Percentiles rank a stretch among this genome's conserved stretches.
These are phyloP conservation scores for Acanthamoeba lenticulata DNA, from an alignment of 208 protist species.

Conservation along the genomic window DNA sequence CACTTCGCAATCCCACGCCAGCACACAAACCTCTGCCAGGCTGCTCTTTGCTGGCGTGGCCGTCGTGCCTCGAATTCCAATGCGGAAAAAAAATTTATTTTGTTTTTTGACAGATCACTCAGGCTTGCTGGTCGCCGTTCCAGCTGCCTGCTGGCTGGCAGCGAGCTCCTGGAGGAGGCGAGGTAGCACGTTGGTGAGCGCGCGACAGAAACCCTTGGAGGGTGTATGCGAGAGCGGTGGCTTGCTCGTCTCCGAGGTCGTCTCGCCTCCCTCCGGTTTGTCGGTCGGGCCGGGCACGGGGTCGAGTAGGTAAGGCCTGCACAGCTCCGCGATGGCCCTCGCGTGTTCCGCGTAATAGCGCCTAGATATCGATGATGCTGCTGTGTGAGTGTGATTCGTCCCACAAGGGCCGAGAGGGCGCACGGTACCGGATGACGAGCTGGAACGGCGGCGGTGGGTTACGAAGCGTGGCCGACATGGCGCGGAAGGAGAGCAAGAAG, in stretches of 20 bases:
- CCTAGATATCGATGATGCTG: neutral
- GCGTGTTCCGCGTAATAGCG: neutral
- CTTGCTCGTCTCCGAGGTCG: neutral
- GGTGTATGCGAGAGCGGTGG: conserved; percentile 10
- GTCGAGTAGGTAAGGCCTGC: neutral
- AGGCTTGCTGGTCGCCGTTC: too few relatives aligned
- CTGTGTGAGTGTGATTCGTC: neutral
- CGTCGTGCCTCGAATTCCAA: too few relatives aligned
- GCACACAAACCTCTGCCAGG: too few relatives aligned
- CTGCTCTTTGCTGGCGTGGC: neutral
- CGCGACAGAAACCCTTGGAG: conserved; percentile 12
- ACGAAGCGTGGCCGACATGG: conserved; percentile 2
- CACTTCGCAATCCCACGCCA: neutral
- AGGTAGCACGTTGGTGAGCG: conserved; percentile 8
- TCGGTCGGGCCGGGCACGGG: neutral
- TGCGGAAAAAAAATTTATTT: too few relatives aligned
- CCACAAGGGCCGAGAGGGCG: neutral
- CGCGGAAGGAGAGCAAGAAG: neutral
- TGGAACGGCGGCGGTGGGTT: conserved; percentile 38
- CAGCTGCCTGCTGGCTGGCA: neutral
- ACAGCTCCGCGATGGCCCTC: neutral
- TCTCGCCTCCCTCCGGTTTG: neutral
- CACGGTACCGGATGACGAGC: neutral
- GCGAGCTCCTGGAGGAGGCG: neutral
- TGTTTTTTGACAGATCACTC: too few relatives aligned